A percentile compares a stretch with the other conserved stretches of the same genome.
Evolutionary conservation across 305 asterid species (phyloP).

Genomic region (Ajuga reptans): DNA sequence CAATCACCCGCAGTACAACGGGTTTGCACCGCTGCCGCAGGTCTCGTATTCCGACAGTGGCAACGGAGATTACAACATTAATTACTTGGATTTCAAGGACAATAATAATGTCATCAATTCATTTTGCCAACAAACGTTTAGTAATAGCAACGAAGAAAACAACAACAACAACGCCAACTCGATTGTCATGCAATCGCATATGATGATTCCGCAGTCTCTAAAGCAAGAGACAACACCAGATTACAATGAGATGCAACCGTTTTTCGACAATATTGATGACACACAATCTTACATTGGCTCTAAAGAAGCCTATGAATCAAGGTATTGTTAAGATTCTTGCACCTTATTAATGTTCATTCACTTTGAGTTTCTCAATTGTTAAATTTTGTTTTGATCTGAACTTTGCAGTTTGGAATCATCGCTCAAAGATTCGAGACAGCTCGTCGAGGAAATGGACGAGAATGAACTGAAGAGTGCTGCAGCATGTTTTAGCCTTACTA

Average conservation of each 20-base stretch:
- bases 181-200: constrained; percentile 32
- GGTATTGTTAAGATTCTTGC: constrained; percentile 29
- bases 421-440: constrained; percentile 45
- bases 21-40: constrained; percentile 18
- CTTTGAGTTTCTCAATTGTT: not conserved
- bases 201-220: constrained; percentile 32
- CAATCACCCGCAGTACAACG: constrained; percentile 24
- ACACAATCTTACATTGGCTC: constrained; percentile 62
- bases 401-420: constrained; percentile 64
- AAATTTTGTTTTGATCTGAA: not conserved
- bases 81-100: constrained; percentile 44
- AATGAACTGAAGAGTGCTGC: constrained; percentile 75
- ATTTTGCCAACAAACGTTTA: constrained; percentile 44
- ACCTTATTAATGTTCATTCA: not conserved
- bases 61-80: constrained; percentile 26
- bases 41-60: constrained; percentile 27
- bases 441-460: constrained; percentile 54
- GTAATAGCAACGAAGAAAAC: constrained; percentile 25
- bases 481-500: constrained; percentile 71
- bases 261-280: constrained; percentile 57
- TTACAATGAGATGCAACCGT: constrained; percentile 54
- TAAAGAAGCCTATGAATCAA: constrained; percentile 60
- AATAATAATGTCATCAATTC: constrained; percentile 32
- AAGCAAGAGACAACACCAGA: constrained; percentile 44
- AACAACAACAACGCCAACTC: constrained; percentile 27